Evolutionary conservation across 1,284 basidiomycete species (phyloP).

Genomic region (Ceratobasidium papillatum): DNA sequence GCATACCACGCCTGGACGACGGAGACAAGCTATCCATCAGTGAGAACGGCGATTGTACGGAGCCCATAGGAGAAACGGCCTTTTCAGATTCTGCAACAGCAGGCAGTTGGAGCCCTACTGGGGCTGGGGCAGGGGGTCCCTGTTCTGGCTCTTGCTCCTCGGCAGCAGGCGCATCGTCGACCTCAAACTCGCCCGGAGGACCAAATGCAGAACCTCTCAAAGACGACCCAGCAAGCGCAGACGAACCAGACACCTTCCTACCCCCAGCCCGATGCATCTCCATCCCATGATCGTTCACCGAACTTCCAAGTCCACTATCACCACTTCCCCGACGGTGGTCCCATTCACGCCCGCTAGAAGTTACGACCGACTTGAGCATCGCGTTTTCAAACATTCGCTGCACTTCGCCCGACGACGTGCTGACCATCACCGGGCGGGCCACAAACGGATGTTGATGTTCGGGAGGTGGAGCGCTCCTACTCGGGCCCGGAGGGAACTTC

Average conservation of each 20-base stretch:
- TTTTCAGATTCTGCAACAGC: background rate
- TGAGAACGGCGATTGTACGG: constrained; percentile 5
- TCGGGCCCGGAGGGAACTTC: constrained; percentile 8
- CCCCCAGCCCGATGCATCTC: background rate
- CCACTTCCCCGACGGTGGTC: constrained; percentile 30
- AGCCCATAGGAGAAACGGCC: background rate
- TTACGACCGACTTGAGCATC: constrained; percentile 25
- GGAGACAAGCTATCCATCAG: constrained; percentile 23
- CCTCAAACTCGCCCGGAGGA: background rate
- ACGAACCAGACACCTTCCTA: constrained; percentile 1
- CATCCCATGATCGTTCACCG: constrained; percentile 22
- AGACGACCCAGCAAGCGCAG: background rate
- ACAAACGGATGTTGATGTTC: constrained; percentile 25
- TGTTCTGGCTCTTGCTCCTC: background rate
- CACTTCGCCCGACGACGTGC: constrained; percentile 13
- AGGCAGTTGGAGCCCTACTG: background rate
- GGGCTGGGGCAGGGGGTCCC: background rate
- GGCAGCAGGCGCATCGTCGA: background rate
- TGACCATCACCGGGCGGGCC: background rate
- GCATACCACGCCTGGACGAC: background rate
- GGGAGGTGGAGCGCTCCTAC: constrained; percentile 2
- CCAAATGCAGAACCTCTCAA: constrained; percentile 27
- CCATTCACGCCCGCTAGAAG: background rate
- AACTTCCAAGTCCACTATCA: constrained; percentile 23
- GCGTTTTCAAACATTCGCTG: constrained; percentile 36